Evolutionary conservation across 805 yeast species (phyloP).

Genomic region (Pichia insulana): DNA sequence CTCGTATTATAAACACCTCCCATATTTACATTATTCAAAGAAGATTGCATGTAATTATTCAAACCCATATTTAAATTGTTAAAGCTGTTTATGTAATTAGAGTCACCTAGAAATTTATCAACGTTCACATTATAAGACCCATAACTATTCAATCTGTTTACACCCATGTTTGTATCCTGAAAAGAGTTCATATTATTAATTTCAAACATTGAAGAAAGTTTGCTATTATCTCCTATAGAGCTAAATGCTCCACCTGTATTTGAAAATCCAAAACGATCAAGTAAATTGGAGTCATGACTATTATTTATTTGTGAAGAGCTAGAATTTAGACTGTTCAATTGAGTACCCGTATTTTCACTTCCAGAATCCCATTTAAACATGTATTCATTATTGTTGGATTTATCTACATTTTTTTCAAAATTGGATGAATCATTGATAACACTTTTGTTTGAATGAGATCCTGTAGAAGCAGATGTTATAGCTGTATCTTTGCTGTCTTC

Average conservation of each 20-base stretch:
- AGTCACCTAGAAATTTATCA: not conserved
- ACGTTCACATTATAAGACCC: not conserved
- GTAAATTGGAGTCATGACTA: not conserved
- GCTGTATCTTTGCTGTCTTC: not conserved
- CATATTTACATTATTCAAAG: not conserved
- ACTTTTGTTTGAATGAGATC: conserved; percentile 8
- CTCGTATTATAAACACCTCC: not conserved
- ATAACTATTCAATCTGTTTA: not conserved
- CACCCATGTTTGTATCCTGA: not conserved
- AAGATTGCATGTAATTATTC: not conserved
- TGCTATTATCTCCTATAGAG: not conserved
- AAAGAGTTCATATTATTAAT: not conserved
- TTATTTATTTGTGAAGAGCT: too few species aligned
- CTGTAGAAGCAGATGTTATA: not conserved
- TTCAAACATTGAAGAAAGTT: not conserved
- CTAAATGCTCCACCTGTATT: not conserved
- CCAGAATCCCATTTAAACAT: not conserved
- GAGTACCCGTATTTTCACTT: not conserved
- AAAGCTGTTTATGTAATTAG: not conserved
- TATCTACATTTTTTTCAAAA: not conserved
- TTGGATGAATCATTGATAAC: conserved; percentile 2
- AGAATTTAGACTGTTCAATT: too few species aligned
- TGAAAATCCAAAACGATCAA: not conserved
- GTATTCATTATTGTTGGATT: too few species aligned
- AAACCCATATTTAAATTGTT: conserved; percentile 1